phyloP scores from a whole-genome alignment of 768 basidiomycete species.

The Xerocomus spinulosus region DNA sequence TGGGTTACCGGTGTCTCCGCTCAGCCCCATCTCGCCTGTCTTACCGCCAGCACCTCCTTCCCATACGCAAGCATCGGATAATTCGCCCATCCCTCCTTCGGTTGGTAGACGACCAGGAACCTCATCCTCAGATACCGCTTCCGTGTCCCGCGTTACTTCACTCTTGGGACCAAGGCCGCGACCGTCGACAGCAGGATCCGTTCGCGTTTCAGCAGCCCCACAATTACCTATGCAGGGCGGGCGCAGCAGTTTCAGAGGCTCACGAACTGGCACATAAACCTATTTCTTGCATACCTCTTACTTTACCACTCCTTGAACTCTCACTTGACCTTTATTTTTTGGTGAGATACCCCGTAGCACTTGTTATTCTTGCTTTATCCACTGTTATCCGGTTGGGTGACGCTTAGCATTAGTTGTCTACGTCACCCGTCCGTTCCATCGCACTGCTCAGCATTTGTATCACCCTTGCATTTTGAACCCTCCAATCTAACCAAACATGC shows the following conservation, averaged over 20 bases:
- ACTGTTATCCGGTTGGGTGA: constrained; percentile 1
- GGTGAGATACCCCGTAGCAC: constrained; percentile 15
- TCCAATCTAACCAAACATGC: neutral
- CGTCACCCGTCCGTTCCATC: neutral
- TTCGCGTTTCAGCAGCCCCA: constrained; percentile 16
- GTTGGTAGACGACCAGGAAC: constrained; percentile 5
- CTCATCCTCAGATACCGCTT: neutral
- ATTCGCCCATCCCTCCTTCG: neutral
- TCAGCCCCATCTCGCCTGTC: constrained; percentile 10
- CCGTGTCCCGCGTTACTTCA: constrained; percentile 15
- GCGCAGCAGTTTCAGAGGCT: constrained; percentile 16
- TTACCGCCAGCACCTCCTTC: neutral
- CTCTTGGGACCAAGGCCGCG: constrained; percentile 30
- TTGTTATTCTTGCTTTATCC: neutral
- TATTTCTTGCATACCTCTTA: constrained; percentile 20
- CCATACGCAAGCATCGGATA: neutral
- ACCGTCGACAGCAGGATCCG: constrained; percentile 17
- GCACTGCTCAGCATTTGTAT: constrained; percentile 16
- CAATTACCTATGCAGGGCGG: constrained; percentile 32
- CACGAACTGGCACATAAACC: constrained; percentile 1
- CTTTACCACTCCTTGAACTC: constrained; percentile 7
- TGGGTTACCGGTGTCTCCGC: constrained; percentile 23
- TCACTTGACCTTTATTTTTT: constrained; percentile 5
- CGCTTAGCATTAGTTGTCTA: constrained; percentile 1
- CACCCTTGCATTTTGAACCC: constrained; percentile 10